Evolutionary conservation across 2,329 filamentous ascomycete species (phyloP).

Genomic region (Beauveria australis): DNA sequence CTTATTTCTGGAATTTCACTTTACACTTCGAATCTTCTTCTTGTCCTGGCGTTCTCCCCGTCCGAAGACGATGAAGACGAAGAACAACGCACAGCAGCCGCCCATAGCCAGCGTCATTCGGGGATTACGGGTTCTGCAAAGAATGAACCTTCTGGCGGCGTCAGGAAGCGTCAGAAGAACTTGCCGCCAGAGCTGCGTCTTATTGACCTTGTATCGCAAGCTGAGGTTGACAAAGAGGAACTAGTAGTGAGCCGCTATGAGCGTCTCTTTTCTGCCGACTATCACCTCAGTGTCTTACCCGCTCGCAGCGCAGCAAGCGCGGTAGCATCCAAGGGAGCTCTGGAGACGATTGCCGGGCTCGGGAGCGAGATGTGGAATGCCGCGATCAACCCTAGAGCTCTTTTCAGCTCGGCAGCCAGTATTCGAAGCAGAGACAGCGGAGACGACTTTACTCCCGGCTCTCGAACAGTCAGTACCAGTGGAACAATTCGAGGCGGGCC

Average conservation of each 20-base stretch:
- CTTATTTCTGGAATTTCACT: constrained; percentile 95
- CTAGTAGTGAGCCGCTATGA: constrained; percentile 82
- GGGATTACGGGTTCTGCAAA: constrained; percentile 39
- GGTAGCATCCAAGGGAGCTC: constrained; percentile 58
- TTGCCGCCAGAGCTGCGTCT: constrained; percentile 82
- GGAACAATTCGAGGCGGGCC: constrained; percentile 22
- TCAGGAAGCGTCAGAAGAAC: constrained; percentile 66
- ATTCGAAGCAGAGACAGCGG: constrained; percentile 55
- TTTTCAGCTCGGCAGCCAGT: constrained; percentile 83
- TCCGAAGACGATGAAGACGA: constrained; percentile 48
- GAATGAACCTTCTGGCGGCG: constrained; percentile 55
- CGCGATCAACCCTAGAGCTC: constrained; percentile 74
- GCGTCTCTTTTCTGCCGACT: constrained; percentile 77
- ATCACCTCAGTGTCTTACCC: constrained; percentile 79
- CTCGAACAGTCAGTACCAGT: constrained; percentile 30
- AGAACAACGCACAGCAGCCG: constrained; percentile 19
- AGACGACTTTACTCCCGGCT: constrained; percentile 45
- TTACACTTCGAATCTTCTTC: constrained; percentile 84
- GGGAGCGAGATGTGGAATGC: constrained; percentile 82
- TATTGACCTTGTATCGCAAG: constrained; percentile 80
- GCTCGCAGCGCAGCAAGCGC: constrained; percentile 60
- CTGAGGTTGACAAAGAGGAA: constrained; percentile 80
- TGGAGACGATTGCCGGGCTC: constrained; percentile 67
- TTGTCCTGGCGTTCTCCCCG: constrained; percentile 84
- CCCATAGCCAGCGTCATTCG: constrained; percentile 28